Percentiles rank a stretch among this genome's conserved stretches.
phyloP scores from a whole-genome alignment of 768 basidiomycete genomes.

The Suillus paluster region DNA sequence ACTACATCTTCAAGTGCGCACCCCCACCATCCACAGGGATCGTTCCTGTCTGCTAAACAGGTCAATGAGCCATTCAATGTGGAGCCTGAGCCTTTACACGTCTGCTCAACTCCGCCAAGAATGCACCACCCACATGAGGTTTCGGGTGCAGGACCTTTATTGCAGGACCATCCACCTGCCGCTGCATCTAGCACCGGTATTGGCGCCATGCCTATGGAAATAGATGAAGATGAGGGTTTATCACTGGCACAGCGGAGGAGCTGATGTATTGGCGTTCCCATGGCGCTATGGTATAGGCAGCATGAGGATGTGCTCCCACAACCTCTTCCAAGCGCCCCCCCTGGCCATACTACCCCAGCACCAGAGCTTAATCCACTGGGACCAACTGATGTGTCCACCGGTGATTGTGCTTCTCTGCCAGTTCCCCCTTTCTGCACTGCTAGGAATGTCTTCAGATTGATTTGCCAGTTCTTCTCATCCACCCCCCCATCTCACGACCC shows the following conservation, averaged over 20 bases:
- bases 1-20: neutral
- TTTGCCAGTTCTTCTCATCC: neutral
- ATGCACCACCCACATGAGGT: neutral
- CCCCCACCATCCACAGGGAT: too few relatives aligned
- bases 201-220: neutral
- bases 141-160: neutral
- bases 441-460: slow-evolving; percentile 6
- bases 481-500: slow-evolving; percentile 10
- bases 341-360: neutral
- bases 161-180: neutral
- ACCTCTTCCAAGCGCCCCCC: neutral
- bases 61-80: neutral
- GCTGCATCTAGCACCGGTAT: neutral
- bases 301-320: slow-evolving; percentile 7
- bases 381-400: neutral
- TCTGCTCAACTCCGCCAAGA: neutral
- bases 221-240: neutral
- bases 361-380: neutral
- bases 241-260: slow-evolving; percentile 6
- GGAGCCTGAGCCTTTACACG: neutral
- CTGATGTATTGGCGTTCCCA: neutral
- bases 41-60: neutral
- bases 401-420: neutral
- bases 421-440: neutral
- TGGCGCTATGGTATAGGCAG: slow-evolving; percentile 2